Evolutionary conservation across 495 filamentous ascomycete species (phyloP).

Genomic region (Aspergillus ellipticus): DNA sequence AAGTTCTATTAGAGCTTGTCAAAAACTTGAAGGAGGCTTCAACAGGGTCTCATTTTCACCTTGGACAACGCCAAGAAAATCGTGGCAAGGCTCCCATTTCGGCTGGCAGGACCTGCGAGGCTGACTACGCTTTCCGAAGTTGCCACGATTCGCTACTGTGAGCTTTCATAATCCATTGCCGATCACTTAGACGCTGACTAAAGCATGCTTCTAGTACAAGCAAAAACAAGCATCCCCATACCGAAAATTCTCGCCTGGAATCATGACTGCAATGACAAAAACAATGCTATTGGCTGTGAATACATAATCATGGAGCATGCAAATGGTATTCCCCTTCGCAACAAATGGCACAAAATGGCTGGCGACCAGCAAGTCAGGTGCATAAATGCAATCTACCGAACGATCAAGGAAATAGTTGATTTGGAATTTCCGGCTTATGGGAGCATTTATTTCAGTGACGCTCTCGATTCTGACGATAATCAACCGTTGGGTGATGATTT

Average conservation of each 20-base stretch:
- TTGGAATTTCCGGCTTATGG: constrained; percentile 40
- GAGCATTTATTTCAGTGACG: constrained; percentile 30
- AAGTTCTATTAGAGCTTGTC: constrained; percentile 16
- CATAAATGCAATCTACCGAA: constrained; percentile 30
- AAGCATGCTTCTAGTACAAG: constrained; percentile 25
- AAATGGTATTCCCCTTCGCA: constrained; percentile 30
- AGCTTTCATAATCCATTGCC: constrained; percentile 9
- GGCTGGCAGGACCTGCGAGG: constrained; percentile 28
- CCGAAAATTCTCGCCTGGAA: constrained; percentile 42
- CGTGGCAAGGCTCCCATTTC: constrained; percentile 38
- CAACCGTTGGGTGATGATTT: constrained; percentile 27
- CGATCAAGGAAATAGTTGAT: constrained; percentile 28
- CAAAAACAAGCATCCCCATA: constrained; percentile 36
- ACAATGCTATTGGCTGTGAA: constrained; percentile 37
- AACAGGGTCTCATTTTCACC: constrained; percentile 41
- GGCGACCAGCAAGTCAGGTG: constrained; percentile 28
- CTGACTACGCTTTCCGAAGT: constrained; percentile 39
- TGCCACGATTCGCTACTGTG: constrained; percentile 37
- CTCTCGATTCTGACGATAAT: constrained; percentile 15
- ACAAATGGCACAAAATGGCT: constrained; percentile 36
- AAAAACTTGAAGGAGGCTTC: constrained; percentile 42
- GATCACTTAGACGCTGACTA: constrained; percentile 1
- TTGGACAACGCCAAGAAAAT: constrained; percentile 29
- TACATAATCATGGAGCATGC: constrained; percentile 47
- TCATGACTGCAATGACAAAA: constrained; percentile 17